Percentiles rank a stretch among this genome's conserved stretches.
Evolutionary conservation across 2,329 filamentous ascomycete species (phyloP).

Genomic region (Rutstroemia sp.): DNA sequence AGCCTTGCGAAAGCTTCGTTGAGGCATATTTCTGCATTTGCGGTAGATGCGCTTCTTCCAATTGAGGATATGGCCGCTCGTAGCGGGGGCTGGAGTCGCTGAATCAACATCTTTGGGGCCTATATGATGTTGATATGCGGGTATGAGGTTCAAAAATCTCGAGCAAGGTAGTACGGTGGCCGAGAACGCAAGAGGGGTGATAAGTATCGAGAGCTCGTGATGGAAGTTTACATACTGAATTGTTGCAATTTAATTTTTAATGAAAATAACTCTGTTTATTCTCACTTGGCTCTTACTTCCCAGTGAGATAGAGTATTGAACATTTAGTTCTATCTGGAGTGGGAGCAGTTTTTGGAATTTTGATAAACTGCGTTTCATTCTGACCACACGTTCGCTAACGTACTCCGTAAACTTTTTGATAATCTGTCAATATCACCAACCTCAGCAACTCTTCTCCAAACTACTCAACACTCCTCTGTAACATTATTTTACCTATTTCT

Average conservation of each 20-base stretch:
- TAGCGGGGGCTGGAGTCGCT: slow-evolving; percentile 38
- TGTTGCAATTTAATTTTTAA: no score
- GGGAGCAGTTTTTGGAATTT: background rate
- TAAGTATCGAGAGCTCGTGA: background rate
- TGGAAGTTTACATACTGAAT: background rate
- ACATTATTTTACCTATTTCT: background rate
- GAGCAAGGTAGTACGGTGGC: slow-evolving; percentile 3
- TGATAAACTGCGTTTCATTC: background rate
- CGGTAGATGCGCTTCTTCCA: slow-evolving; percentile 13
- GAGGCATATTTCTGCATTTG: slow-evolving; percentile 17
- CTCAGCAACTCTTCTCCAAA: background rate
- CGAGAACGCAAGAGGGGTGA: background rate
- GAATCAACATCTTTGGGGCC: slow-evolving; percentile 33
- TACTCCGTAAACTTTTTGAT: slow-evolving; percentile 5
- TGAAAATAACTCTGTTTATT: no score
- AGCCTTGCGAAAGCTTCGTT: slow-evolving; percentile 26
- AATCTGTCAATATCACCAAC: slow-evolving; percentile 8
- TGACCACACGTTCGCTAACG: background rate
- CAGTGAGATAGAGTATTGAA: no score
- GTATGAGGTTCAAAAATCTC: slow-evolving; percentile 1
- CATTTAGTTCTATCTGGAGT: background rate
- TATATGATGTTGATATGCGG: background rate
- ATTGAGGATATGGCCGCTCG: slow-evolving; percentile 32
- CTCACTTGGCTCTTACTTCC: no score
- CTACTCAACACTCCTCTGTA: background rate